Evolutionary conservation across 352 stramenopile species (phyloP), one percentile per base, ranked within the genome.

Genomic region (Globisporangium parvum): DNA sequence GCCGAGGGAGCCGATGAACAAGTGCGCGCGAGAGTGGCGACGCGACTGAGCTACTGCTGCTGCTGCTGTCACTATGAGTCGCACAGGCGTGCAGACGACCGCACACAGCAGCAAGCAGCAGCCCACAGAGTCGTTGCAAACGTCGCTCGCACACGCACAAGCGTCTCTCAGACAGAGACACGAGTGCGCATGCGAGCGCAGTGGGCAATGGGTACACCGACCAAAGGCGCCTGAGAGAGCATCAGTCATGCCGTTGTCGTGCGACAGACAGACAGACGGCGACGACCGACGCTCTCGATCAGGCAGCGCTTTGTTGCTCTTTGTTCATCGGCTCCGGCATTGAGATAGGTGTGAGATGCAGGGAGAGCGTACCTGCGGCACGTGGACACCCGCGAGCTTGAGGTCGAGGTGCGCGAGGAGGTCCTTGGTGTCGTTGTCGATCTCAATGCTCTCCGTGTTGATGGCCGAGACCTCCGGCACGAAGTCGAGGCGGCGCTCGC

Each of bases 401-500:
- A 97, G 87, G 77, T 97, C 86, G 51, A 99, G 80, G 69, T 91
- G 83, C 65, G 98, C 95, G 31, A 99, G 77, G 77, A 99, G 89
- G 70, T 98, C 96, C 73, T 97, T 93, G 54, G 97, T 99, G 80
- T 99, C 97, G 63, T 89, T 87, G 83, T 99, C 97, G 75, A 99
- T 98, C 69, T 97, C 85, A 70, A 99, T 96, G 71, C 75, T 88
- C 55, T 96, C 86, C 62, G 80, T 90, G 71, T 96, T 85, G 71
- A 97, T 95, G 70, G 87, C 90, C 74, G 87, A 97, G 39, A 99
- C 96, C 71, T 99, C 96, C 44, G 97, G 97, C 8, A 99, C 97
- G 80, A 99, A 99, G 88, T 99, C 97, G 85, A 99, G 93, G 71
- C 97, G 91, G 48, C 97, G 87, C 79, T 99, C 97, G 64, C 97